Evolutionary conservation across 2,329 filamentous ascomycete genomes (phyloP), one percentile per base, ranked within the genome.

Genomic region (Fusarium staphyleae): DNA sequence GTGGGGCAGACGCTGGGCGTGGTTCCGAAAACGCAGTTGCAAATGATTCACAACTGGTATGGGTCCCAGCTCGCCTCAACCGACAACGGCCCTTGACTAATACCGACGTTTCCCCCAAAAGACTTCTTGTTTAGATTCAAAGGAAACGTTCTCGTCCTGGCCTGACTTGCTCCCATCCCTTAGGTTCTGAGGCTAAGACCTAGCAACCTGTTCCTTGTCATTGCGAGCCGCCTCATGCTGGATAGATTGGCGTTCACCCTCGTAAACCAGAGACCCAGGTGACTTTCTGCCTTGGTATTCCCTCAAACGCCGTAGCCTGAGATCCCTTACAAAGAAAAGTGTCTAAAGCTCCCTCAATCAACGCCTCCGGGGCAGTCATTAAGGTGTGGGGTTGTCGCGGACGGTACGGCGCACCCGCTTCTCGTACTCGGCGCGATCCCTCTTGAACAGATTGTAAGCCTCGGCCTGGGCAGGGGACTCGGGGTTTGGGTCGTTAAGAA

Each of bases 381-480:
- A 91, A 46, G 88, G 88, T 41, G 90, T 87, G 12, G 90, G 91
- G 73, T 98, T 96, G 63, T 97, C 92, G 67, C 86, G 88, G 51
- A 99, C 95, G 15, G 96, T 87, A 55, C 90, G 87, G 70, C 86
- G 87, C 58, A 99, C 87, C 60, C 93, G 89, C 74, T 87, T 89
- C 77, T 98, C 93, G 70, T 99, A 99, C 51, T 93, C 92, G 14
- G 75, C 76, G 35, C 86, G 83, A 70, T 99, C 93, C 72, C 92
- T 92, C 81, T 96, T 97, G 74, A 91, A 98, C 10, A 99, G 81
- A 68, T 96, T 96, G 78, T 98, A 99, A 1, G 95, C 96, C 66
- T 99, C 95, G 3, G 95, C 93, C 75, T 99, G 95, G 0, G 95
- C 95, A 0, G 95, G 95, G 1, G 92, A 96, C 43, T 99, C 95